A percentile compares a stretch with the other conserved stretches of the same genome.
Conservation (phyloP, 2,329 filamentous ascomycete genomes). For the Polychaeton citri region DNA sequence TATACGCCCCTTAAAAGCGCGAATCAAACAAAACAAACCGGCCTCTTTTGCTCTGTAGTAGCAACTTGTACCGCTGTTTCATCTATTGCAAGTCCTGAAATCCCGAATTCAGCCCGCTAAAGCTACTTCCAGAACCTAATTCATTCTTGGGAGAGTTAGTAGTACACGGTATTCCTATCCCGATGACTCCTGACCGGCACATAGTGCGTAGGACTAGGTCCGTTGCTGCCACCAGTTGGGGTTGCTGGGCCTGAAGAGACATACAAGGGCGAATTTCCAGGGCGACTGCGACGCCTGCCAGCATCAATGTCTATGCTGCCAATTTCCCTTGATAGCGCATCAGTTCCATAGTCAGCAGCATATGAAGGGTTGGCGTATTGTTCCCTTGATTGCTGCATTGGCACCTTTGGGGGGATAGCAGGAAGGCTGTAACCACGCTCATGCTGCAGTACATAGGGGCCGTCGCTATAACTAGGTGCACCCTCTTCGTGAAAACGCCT, state of each 20-base stretch:
- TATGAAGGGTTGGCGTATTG: conserved; percentile 11
- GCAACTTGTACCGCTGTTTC: too few species aligned
- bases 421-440: conserved; percentile 29
- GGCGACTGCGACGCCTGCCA: background rate
- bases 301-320: conserved; percentile 34
- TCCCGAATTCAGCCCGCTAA: too few species aligned
- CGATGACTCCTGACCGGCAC: conserved; percentile 20
- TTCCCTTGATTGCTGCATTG: conserved; percentile 33
- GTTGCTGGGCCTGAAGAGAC: background rate
- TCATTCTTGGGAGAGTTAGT: too few species aligned
- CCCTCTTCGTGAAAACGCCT: conserved; percentile 20
- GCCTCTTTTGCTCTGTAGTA: too few species aligned
- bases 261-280: background rate
- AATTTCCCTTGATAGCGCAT: conserved; percentile 59
- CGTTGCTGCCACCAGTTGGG: conserved; percentile 1
- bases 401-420: conserved; percentile 58
- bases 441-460: conserved; percentile 16
- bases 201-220: conserved; percentile 10
- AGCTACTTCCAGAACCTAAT: background rate
- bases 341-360: conserved; percentile 28
- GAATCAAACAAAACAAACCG: too few species aligned
- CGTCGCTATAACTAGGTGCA: conserved; percentile 10
- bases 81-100: too few species aligned
- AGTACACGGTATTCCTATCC: conserved; percentile 18
- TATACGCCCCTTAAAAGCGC: too few species aligned